Conservation (phyloP, 768 basidiomycete species). For the Mycena polygramma region DNA sequence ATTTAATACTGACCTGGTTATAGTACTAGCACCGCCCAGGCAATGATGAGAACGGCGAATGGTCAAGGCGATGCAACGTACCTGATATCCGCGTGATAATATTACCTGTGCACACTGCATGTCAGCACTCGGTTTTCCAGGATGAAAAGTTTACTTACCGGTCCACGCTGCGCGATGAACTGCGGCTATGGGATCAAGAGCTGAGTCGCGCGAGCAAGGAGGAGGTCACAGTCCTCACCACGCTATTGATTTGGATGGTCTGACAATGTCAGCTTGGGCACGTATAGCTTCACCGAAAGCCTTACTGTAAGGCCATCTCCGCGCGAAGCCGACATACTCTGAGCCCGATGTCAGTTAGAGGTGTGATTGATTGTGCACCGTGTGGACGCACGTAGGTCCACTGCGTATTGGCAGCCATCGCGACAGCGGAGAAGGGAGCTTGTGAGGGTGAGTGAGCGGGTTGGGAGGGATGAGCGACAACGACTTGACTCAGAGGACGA, state of each 20-base stretch:
- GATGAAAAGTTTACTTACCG: background rate
- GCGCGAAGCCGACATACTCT: background rate
- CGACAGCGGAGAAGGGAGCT: too few relatives aligned
- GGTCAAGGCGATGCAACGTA: background rate
- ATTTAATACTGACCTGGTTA: background rate
- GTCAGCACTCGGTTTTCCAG: background rate
- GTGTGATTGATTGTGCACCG: background rate
- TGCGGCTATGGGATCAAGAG: background rate
- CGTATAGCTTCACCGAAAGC: too few relatives aligned
- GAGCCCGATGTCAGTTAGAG: background rate
- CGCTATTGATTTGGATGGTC: background rate
- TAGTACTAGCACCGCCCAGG: background rate
- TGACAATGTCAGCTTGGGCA: background rate
- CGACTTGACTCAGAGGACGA: background rate
- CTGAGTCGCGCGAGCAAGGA: background rate
- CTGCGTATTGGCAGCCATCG: background rate
- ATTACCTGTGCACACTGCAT: background rate
- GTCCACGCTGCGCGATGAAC: background rate
- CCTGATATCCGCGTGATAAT: background rate
- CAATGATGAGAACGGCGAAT: background rate
- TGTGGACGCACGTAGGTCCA: constrained; percentile 14
- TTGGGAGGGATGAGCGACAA: background rate
- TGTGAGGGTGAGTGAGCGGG: background rate
- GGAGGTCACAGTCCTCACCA: background rate
- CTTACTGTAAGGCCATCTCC: background rate